Evolutionary conservation across 352 stramenopile species (phyloP).

Genomic region (Phytopythium litorale): DNA sequence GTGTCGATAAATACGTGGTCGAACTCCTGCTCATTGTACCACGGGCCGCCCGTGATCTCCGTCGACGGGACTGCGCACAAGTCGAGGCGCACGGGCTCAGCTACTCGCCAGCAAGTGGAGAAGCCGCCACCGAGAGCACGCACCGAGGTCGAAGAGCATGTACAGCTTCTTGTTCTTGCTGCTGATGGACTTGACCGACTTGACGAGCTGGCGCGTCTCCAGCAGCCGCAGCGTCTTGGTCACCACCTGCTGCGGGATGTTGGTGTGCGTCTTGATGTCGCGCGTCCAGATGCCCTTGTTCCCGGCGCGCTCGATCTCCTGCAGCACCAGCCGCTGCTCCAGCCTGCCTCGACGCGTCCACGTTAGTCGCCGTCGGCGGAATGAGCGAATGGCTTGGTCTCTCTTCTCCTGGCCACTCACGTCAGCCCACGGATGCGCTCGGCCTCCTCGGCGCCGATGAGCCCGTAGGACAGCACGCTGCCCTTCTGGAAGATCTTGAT

Average conservation of each 20-base stretch:
- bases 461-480: slow-evolving; percentile 78
- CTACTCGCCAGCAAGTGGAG: neutral
- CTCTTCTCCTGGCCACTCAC: slow-evolving; percentile 28
- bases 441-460: slow-evolving; percentile 79
- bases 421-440: slow-evolving; percentile 83
- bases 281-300: slow-evolving; percentile 99
- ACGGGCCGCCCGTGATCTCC: slow-evolving; percentile 98
- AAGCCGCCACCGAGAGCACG: neutral
- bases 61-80: slow-evolving; percentile 87
- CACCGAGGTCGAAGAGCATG: slow-evolving; percentile 95
- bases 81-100: neutral
- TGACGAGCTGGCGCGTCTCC: slow-evolving; percentile 96
- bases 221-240: slow-evolving; percentile 98
- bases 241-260: slow-evolving; percentile 96
- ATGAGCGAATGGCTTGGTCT: neutral
- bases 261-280: slow-evolving; percentile 97
- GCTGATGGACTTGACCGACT: slow-evolving; percentile 98
- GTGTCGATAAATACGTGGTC: slow-evolving; percentile 99
- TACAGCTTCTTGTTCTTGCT: slow-evolving; percentile 99
- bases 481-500: slow-evolving; percentile 90
- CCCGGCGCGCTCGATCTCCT: slow-evolving; percentile 95
- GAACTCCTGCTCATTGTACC: slow-evolving; percentile 99
- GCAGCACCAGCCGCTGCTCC: slow-evolving; percentile 84
- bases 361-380: neutral
- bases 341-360: slow-evolving; percentile 46